These are phyloP conservation scores for Pterulicium gracile DNA, from an alignment of 1,284 basidiomycete genomes.

Conservation along the genomic window DNA sequence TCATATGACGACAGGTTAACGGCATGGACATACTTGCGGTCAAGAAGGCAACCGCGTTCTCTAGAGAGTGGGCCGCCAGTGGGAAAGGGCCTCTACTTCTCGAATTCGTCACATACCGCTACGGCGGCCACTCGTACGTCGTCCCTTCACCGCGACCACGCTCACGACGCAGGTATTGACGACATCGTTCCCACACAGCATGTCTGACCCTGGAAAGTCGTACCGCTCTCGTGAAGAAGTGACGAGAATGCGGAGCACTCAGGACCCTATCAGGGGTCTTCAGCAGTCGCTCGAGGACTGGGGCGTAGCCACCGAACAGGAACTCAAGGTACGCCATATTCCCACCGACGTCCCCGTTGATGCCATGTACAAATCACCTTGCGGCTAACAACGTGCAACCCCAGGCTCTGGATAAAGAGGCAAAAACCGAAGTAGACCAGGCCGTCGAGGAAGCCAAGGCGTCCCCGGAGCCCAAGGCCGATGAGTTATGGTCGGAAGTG, in stretches of 20 bases:
- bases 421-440: slow-evolving; percentile 84
- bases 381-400: background rate
- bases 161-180: slow-evolving; percentile 4
- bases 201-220: slow-evolving; percentile 98
- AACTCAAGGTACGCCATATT: slow-evolving; percentile 69
- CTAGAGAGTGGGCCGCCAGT: slow-evolving; percentile 80
- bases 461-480: slow-evolving; percentile 64
- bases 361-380: background rate
- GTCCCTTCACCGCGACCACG: slow-evolving; percentile 1
- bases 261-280: slow-evolving; percentile 95
- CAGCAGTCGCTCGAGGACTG: slow-evolving; percentile 92
- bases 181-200: slow-evolving; percentile 35
- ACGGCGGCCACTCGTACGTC: slow-evolving; percentile 93
- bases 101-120: slow-evolving; percentile 98
- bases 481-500: slow-evolving; percentile 87
- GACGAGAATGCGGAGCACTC: slow-evolving; percentile 90
- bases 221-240: slow-evolving; percentile 99
- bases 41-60: slow-evolving; percentile 77
- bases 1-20: slow-evolving; percentile 55
- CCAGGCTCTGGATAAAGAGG: slow-evolving; percentile 84
- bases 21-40: slow-evolving; percentile 98
- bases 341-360: slow-evolving; percentile 1
- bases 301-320: slow-evolving; percentile 84
- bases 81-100: slow-evolving; percentile 90
- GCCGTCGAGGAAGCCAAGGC: slow-evolving; percentile 93